Base-by-base conservation (phyloP, 179 eudicot genomes). In the Amaranthus tricolor region DNA sequence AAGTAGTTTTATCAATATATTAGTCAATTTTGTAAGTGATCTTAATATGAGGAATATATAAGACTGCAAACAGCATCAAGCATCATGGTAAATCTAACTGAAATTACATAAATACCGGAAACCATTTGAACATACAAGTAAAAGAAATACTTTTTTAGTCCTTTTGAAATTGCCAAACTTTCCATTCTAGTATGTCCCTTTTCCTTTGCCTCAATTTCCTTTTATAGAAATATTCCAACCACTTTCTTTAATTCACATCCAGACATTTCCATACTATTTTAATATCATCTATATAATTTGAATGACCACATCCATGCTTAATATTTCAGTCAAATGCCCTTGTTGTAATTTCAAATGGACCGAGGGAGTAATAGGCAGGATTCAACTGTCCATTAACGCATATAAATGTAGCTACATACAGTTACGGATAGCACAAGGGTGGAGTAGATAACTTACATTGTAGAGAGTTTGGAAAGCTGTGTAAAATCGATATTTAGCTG, bases 401-500 rank as follows among this genome's bases (percentile, higher is more conserved):
- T 56, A 51, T 58, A 65, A 48, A 75, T 58, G 31, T 40, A 66
- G 54, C 16, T 47, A 66, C 47, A 21, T 52, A 71, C 59, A 54
- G 15, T 43, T 43, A 66, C 17, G 65, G 58, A 24, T 13, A 69
- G 13, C 66, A 69, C 2, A 62, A 56, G 61, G 62, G 64, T 12
- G 59, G 54, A 55, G 61, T 62, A 67, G 72, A 67, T 61, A 78
- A 64, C 96, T 89, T 80, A 94, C 98, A 92, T 63, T 48, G 85
- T 80, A 76, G 94, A 68, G 64, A 94, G 94, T 9, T 88, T 63
- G 44, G 96, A 57, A 77, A 94, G 94, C 55, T 77, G 71, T 70
- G 81, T 73, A 84, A 87, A 92, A 77, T 80, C 85, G 78, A 83
- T 83, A 74, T 3, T 78, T 74, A 94, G 73, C 75, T 87, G 87